A percentile compares a stretch with the other conserved stretches of the same genome.
Evolutionary conservation across 2,329 filamentous ascomycete species (phyloP).

Genomic region (Myriosclerotinia duriaeana): DNA sequence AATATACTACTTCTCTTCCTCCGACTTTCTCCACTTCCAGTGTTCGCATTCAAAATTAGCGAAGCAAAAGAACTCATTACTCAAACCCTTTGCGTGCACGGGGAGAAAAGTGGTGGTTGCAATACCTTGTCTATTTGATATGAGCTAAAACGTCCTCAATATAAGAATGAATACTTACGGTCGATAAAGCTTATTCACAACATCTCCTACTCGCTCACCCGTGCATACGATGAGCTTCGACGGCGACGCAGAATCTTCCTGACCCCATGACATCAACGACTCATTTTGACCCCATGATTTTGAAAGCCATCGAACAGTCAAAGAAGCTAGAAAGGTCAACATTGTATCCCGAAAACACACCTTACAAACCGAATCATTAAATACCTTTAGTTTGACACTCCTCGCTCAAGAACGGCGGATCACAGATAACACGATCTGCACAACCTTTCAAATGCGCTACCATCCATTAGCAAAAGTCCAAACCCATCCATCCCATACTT

Average conservation of each 20-base stretch:
- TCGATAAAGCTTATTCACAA: conserved; percentile 67
- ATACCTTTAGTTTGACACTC: conserved; percentile 78
- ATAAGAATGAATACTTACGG: conserved; percentile 48
- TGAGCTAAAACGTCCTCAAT: conserved; percentile 20
- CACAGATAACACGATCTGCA: conserved; percentile 69
- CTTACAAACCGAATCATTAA: background rate
- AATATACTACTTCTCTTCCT: conserved; percentile 9
- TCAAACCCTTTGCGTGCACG: conserved; percentile 68
- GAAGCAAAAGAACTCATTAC: conserved; percentile 80
- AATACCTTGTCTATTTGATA: conserved; percentile 38
- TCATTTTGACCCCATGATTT: conserved; percentile 42
- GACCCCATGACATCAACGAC: conserved; percentile 17
- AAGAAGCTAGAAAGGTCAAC: conserved; percentile 52
- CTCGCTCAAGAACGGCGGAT: conserved; percentile 76
- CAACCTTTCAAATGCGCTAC: conserved; percentile 58
- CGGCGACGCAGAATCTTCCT: conserved; percentile 13
- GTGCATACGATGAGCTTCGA: conserved; percentile 65
- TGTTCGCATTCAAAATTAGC: conserved; percentile 68
- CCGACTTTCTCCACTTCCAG: conserved; percentile 46
- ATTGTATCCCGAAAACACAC: background rate
- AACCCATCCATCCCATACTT: too few relatives aligned
- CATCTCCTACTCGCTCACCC: conserved; percentile 69
- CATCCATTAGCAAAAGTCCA: conserved; percentile 10
- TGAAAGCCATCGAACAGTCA: conserved; percentile 73
- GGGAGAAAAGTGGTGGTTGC: conserved; percentile 67